A percentile compares a stretch with the other conserved stretches of the same genome.
Conservation (phyloP, 192 early-diverging fungal genomes). For the Allomyces macrogynus region DNA sequence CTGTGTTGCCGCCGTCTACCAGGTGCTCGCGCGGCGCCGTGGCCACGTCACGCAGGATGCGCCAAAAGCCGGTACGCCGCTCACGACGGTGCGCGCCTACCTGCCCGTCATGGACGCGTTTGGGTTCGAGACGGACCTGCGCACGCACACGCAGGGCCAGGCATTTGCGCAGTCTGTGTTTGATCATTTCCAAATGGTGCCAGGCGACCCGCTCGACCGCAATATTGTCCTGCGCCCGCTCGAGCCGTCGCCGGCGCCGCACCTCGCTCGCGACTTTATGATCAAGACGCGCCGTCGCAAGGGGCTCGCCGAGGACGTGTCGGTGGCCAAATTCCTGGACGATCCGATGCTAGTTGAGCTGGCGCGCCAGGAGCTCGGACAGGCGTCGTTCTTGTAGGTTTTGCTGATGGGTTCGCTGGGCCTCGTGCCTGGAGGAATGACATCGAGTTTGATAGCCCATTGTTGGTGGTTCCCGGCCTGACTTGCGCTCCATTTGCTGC, state of each 20-base stretch:
- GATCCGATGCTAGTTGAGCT: conserved; percentile 19
- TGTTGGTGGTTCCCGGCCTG: no score
- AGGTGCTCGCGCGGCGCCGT: conserved; percentile 74
- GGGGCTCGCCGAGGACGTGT: conserved; percentile 39
- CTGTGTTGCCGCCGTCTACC: conserved; percentile 86
- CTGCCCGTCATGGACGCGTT: conserved; percentile 89
- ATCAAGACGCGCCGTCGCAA: conserved; percentile 93
- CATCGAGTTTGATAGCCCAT: no score
- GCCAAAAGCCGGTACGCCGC: conserved; percentile 82
- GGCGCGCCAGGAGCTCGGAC: neutral
- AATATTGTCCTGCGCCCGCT: conserved; percentile 65
- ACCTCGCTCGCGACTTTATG: conserved; percentile 95
- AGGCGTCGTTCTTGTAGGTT: neutral
- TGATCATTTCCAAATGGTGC: conserved; percentile 96
- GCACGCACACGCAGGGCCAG: conserved; percentile 89
- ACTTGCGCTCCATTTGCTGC: no score
- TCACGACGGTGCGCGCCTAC: conserved; percentile 80
- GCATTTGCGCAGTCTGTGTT: conserved; percentile 96
- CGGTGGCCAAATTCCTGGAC: conserved; percentile 35
- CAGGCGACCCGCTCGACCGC: conserved; percentile 89
- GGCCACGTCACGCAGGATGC: conserved; percentile 90
- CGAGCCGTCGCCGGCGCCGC: conserved; percentile 68
- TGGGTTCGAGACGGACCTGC: conserved; percentile 91
- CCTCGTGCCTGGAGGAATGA: no score
- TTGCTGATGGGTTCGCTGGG: no score